Conservation (phyloP, 495 filamentous ascomycete genomes). For the Penicillium simplicissimum region DNA sequence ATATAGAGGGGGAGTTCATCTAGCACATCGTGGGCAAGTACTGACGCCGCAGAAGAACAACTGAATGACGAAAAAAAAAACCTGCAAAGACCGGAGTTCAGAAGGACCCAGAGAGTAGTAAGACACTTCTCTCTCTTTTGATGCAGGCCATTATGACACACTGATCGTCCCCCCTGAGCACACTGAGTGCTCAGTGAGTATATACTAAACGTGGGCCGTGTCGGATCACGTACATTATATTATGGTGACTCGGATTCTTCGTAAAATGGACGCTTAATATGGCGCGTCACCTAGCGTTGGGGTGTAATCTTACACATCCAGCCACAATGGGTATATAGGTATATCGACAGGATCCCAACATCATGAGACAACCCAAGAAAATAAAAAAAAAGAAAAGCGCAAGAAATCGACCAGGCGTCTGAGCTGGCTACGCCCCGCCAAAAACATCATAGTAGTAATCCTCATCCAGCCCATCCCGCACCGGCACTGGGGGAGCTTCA, state of each 20-base stretch:
- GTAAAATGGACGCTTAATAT: background rate
- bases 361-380: background rate
- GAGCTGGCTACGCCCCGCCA: constrained; percentile 39
- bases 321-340: constrained; percentile 29
- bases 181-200: constrained; percentile 12
- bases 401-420: background rate
- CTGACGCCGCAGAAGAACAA: background rate
- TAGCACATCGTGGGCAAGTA: background rate
- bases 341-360: constrained; percentile 20
- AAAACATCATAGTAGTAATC: constrained; percentile 58
- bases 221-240: background rate
- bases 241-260: background rate
- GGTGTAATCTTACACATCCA: constrained; percentile 12
- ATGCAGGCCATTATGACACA: constrained; percentile 8
- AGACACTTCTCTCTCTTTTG: background rate
- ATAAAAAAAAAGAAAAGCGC: constrained; percentile 1
- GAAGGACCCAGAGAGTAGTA: background rate
- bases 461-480: constrained; percentile 53
- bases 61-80: background rate
- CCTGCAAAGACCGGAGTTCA: background rate
- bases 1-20: constrained; percentile 4
- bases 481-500: constrained; percentile 47
- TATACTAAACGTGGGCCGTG: background rate
- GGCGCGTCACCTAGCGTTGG: background rate
- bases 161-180: constrained; percentile 10